These are phyloP conservation scores for Penicillium flavigenum DNA, from an alignment of 495 filamentous ascomycete species.

Conservation along the genomic window DNA sequence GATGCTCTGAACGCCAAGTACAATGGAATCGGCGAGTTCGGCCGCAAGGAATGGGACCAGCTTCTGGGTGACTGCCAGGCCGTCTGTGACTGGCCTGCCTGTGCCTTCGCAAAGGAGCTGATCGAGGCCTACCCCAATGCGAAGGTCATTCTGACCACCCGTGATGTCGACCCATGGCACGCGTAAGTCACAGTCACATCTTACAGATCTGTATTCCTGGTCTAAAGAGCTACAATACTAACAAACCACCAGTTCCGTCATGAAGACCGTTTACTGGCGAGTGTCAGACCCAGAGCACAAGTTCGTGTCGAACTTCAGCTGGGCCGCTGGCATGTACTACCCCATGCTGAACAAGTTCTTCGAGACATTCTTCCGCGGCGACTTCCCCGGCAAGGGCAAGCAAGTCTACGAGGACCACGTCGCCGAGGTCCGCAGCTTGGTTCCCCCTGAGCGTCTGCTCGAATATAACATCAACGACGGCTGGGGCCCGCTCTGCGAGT, in stretches of 20 bases:
- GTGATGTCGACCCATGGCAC: constrained; percentile 61
- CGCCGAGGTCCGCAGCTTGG: constrained; percentile 45
- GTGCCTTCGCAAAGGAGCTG: constrained; percentile 64
- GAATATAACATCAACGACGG: constrained; percentile 66
- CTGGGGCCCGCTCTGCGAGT: constrained; percentile 67
- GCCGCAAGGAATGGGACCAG: constrained; percentile 65
- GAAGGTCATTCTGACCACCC: constrained; percentile 63
- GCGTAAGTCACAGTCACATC: constrained; percentile 30
- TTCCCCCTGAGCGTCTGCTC: constrained; percentile 52
- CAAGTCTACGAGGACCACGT: constrained; percentile 50
- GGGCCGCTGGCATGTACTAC: constrained; percentile 59
- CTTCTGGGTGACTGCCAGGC: constrained; percentile 65
- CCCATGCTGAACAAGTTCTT: constrained; percentile 61
- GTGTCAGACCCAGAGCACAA: constrained; percentile 55
- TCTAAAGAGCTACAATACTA: not conserved
- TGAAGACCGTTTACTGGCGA: constrained; percentile 55
- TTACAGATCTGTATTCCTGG: not conserved
- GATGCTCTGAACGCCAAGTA: constrained; percentile 66
- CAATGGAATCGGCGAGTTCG: constrained; percentile 59
- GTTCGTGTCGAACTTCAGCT: constrained; percentile 52
- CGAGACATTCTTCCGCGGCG: constrained; percentile 54
- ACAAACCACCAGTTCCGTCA: constrained; percentile 41
- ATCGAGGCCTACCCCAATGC: constrained; percentile 70
- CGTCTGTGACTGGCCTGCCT: constrained; percentile 66
- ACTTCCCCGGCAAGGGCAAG: constrained; percentile 53